phyloP scores from a whole-genome alignment of 2,329 filamentous ascomycete genomes.

The Diaporthe amygdali region DNA sequence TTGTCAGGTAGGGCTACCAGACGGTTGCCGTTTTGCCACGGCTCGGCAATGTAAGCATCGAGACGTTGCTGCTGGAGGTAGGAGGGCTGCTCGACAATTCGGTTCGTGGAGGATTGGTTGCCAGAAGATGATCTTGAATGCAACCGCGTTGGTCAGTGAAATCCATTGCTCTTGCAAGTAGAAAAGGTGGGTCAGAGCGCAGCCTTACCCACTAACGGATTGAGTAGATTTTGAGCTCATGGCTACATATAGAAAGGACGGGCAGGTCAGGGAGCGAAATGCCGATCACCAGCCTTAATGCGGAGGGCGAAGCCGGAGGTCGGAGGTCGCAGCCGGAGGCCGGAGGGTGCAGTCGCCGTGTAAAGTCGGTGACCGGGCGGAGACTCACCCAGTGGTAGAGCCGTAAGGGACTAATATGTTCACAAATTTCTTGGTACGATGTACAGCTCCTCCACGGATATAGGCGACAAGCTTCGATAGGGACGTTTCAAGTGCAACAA shows the following conservation, averaged over 20 bases:
- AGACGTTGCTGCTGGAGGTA: constrained; percentile 6
- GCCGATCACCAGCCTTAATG: too few species aligned
- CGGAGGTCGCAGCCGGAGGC: neutral
- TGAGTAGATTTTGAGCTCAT: neutral
- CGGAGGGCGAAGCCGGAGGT: neutral
- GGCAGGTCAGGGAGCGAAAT: neutral
- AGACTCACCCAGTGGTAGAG: neutral
- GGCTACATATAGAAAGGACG: neutral
- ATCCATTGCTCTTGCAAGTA: rapidly evolving
- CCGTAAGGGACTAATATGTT: neutral
- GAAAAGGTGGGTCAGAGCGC: too few species aligned
- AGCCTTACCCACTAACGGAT: neutral
- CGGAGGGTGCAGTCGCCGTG: neutral
- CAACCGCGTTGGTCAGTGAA: neutral
- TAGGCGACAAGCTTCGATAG: too few species aligned
- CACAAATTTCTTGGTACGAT: neutral
- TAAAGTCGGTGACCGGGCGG: neutral
- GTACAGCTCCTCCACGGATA: too few species aligned
- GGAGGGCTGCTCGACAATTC: neutral
- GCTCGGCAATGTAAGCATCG: neutral
- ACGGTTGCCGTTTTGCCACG: neutral
- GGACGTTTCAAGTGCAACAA: too few species aligned
- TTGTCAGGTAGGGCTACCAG: neutral
- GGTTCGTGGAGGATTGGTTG: neutral
- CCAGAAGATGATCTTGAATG: neutral